These are phyloP conservation scores for Calycina herbarum DNA, from an alignment of 2,329 filamentous ascomycete genomes.

Conservation along the genomic window DNA sequence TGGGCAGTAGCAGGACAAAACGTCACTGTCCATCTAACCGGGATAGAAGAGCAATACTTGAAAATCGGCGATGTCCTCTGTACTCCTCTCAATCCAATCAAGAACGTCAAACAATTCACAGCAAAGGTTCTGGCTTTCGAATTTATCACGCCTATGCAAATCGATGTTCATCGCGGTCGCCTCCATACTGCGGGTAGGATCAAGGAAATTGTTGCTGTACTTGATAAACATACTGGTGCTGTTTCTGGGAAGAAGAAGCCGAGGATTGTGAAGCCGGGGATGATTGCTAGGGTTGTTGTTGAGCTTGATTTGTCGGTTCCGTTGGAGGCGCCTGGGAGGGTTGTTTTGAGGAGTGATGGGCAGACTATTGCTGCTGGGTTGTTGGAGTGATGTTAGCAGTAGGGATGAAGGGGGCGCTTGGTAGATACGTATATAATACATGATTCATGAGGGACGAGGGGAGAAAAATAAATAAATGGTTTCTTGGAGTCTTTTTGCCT, in stretches of 20 bases:
- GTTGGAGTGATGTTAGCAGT: slow-evolving; percentile 54
- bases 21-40: slow-evolving; percentile 75
- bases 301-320: slow-evolving; percentile 74
- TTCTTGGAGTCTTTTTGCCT: too few relatives aligned
- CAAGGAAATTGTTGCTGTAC: slow-evolving; percentile 64
- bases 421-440: background rate
- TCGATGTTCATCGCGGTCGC: slow-evolving; percentile 86
- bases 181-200: slow-evolving; percentile 78
- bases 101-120: slow-evolving; percentile 71
- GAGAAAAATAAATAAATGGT: background rate
- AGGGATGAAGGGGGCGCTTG: background rate
- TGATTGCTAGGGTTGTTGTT: slow-evolving; percentile 74
- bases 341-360: slow-evolving; percentile 79
- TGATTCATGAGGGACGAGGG: background rate
- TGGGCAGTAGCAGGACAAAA: slow-evolving; percentile 96
- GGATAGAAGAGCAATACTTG: slow-evolving; percentile 83
- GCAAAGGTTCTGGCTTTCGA: slow-evolving; percentile 89
- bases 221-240: slow-evolving; percentile 79
- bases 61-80: slow-evolving; percentile 87
- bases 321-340: slow-evolving; percentile 74
- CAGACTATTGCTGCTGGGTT: slow-evolving; percentile 86
- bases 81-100: slow-evolving; percentile 64
- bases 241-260: slow-evolving; percentile 75
- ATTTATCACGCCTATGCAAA: slow-evolving; percentile 80
- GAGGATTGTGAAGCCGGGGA: slow-evolving; percentile 76